Percentiles rank a stretch among this genome's conserved stretches.
Evolutionary conservation across 2,329 filamentous ascomycete genomes (phyloP).

Genomic region (Xylariaceae sp.): DNA sequence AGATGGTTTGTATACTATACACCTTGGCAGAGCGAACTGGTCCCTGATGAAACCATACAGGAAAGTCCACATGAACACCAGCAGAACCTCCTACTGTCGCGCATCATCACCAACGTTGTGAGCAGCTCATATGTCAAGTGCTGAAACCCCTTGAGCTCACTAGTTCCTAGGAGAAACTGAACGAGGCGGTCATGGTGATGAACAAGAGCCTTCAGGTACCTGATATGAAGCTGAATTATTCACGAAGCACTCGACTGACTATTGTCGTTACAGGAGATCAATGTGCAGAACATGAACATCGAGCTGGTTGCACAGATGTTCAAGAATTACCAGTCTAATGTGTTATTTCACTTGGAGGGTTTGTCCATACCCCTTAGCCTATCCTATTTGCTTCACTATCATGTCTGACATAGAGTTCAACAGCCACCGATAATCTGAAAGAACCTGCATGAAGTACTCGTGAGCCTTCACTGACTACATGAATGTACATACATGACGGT

Average conservation of each 20-base stretch:
- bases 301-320: constrained; percentile 99
- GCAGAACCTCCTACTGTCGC: constrained; percentile 85
- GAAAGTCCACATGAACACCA: constrained; percentile 98
- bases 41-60: constrained; percentile 37
- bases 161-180: constrained; percentile 77
- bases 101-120: constrained; percentile 97
- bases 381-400: neutral
- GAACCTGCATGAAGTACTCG: constrained; percentile 60
- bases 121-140: constrained; percentile 32
- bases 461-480: neutral
- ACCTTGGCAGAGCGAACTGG: neutral
- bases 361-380: constrained; percentile 23
- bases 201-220: constrained; percentile 84
- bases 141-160: neutral
- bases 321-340: constrained; percentile 98
- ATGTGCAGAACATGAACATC: constrained; percentile 97
- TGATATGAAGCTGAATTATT: neutral
- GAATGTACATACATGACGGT: neutral
- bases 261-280: constrained; percentile 69
- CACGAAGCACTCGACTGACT: neutral
- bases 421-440: constrained; percentile 78
- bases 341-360: constrained; percentile 96
- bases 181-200: constrained; percentile 86
- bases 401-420: neutral
- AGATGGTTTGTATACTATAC: constrained; percentile 19